Evolutionary conservation across 164 flowering plant species (phyloP).

Genomic region (Chimonanthus salicifolius): DNA sequence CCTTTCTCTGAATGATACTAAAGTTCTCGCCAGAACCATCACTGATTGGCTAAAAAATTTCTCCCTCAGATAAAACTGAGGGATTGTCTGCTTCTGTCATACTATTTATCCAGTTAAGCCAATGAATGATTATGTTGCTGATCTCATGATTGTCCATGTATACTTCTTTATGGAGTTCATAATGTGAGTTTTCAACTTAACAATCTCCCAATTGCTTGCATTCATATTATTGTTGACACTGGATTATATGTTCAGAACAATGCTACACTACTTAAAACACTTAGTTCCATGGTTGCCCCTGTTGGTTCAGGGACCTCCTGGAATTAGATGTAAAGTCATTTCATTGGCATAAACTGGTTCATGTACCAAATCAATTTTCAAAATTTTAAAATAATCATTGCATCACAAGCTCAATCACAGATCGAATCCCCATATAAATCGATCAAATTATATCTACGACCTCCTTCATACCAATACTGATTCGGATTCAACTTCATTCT

Average conservation of each 20-base stretch:
- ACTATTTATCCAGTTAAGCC: too few species aligned
- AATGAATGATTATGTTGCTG: too few species aligned
- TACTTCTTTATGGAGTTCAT: too few species aligned
- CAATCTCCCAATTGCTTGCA: not conserved
- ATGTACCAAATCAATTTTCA: not conserved
- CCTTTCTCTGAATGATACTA: conserved; percentile 57
- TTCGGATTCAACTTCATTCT: too few species aligned
- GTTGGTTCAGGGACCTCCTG: not conserved
- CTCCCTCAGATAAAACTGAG: not conserved
- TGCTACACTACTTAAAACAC: not conserved
- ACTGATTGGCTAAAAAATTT: conserved; percentile 43
- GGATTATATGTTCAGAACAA: too few species aligned
- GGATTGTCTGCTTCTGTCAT: not conserved
- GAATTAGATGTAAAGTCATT: not conserved
- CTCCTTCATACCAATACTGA: too few species aligned
- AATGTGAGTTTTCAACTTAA: too few species aligned
- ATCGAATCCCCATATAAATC: too few species aligned
- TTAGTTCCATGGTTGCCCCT: not conserved
- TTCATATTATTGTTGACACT: not conserved
- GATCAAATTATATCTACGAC: too few species aligned
- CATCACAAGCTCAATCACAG: too few species aligned
- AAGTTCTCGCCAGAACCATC: conserved; percentile 56
- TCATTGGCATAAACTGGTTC: not conserved
- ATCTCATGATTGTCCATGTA: too few species aligned
- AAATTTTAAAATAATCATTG: too few species aligned